Base-by-base conservation (phyloP, 805 yeast species). In the Torulaspora franciscae region DNA sequence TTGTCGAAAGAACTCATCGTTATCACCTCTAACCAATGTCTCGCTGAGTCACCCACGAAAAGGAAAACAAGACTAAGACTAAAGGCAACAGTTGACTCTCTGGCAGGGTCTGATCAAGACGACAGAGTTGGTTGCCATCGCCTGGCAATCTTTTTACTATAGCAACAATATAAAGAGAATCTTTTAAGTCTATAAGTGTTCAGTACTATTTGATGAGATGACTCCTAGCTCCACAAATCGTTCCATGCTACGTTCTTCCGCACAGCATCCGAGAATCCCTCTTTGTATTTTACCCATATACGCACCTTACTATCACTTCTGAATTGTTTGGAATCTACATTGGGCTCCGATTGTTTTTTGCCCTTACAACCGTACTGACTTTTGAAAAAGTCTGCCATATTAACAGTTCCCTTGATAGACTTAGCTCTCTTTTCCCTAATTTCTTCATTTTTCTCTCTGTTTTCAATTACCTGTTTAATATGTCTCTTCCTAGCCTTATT, bases 261-360 rank as follows among this genome's bases (percentile, higher is more conserved):
- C 2, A 89, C 97, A 0, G 97, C 97, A 62, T 87, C 84, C 4
- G 95, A 85, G 58, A 83, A 89, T 0, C 97, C 97, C 65, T 89
- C 96, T 51, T 84, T 85, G 59, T 82, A 88, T 58, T 84, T 87
- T n/a, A 89, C 85, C 96, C 96, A 89, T 37, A 80, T 73, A 55
- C 79, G 68, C 25, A 64, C 58, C 33, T 50, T 67, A 41, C 54
- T 65, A 40, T 43, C 48, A 43, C 47, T 56, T 51, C 42, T 52
- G 57, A 67, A 64, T 26, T 59, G 54, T 22, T 52, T 53, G 27
- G 60, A n/a, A 25, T 7, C 6, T 2, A 36, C 3, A 7, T 15
- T 9, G 15, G 25, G 11, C 7, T 11, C 36, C 7, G 14, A 6
- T 13, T 32, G 47, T 34, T 38, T 10, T 43, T 48, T 19, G 47